These are phyloP conservation scores for Podospora pseudocomata DNA, from an alignment of 495 filamentous ascomycete genomes.

Conservation along the genomic window DNA sequence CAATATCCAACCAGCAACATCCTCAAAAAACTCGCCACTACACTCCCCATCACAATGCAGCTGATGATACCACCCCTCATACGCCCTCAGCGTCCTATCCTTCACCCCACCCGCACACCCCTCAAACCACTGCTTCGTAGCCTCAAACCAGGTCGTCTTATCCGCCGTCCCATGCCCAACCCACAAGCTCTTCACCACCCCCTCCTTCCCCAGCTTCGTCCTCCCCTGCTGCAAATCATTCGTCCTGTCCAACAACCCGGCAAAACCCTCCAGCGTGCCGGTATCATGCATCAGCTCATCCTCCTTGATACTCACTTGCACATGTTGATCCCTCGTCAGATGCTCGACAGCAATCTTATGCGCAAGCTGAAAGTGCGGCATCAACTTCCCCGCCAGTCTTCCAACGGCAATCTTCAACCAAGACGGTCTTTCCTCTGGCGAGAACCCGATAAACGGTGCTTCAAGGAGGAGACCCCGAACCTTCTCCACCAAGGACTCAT, in stretches of 20 bases:
- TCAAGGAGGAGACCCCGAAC: slow-evolving; percentile 65
- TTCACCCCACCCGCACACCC: slow-evolving; percentile 43
- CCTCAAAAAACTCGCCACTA: slow-evolving; percentile 60
- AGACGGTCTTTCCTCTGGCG: slow-evolving; percentile 57
- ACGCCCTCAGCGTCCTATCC: slow-evolving; percentile 67
- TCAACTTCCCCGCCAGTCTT: slow-evolving; percentile 57
- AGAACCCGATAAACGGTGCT: slow-evolving; percentile 66
- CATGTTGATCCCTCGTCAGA: slow-evolving; percentile 60
- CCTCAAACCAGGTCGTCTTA: slow-evolving; percentile 57
- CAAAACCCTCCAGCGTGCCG: slow-evolving; percentile 72
- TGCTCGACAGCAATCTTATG: slow-evolving; percentile 54
- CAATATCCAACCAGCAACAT: slow-evolving; percentile 74
- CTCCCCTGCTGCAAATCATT: slow-evolving; percentile 44
- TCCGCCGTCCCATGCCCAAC: slow-evolving; percentile 68
- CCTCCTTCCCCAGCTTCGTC: slow-evolving; percentile 32
- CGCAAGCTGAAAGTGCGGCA: slow-evolving; percentile 59
- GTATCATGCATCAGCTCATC: slow-evolving; percentile 72
- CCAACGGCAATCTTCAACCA: slow-evolving; percentile 56
- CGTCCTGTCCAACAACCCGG: slow-evolving; percentile 70
- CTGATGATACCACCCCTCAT: slow-evolving; percentile 76
- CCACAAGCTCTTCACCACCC: slow-evolving; percentile 48
- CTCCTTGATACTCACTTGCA: slow-evolving; percentile 50
- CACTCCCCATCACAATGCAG: slow-evolving; percentile 65
- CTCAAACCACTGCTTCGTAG: slow-evolving; percentile 59
- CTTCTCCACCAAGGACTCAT: slow-evolving; percentile 40